These are phyloP conservation scores for Sherardia arvensis DNA, from an alignment of 257 asterid species.

Conservation along the genomic window DNA sequence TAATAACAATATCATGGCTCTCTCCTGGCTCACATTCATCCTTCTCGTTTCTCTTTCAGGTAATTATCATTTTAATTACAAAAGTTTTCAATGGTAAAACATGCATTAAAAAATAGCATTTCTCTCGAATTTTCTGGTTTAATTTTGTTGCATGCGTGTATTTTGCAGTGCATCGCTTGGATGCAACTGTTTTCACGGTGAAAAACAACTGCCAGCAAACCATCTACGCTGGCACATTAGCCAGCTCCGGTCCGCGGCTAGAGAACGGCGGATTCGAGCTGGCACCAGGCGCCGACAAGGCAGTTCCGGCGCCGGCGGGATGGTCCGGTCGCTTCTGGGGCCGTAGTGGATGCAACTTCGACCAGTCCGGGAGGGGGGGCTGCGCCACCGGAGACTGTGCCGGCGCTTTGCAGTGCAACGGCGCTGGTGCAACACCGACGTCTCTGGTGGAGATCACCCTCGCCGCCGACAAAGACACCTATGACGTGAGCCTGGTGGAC, in stretches of 20 bases:
- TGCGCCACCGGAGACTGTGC: constrained; percentile 64
- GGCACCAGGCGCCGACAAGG: constrained; percentile 9
- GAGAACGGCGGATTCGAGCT: constrained; percentile 40
- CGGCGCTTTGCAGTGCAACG: constrained; percentile 33
- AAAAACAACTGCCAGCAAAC: constrained; percentile 34
- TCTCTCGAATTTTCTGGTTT: too few species aligned
- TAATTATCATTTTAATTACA: too few species aligned
- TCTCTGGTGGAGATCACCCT: constrained; percentile 63
- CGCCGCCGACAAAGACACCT: constrained; percentile 35
- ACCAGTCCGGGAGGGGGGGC: constrained; percentile 36
- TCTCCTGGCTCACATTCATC: too few species aligned
- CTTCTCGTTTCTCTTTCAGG: too few species aligned
- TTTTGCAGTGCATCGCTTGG: constrained; percentile 2
- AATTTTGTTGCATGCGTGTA: too few species aligned
- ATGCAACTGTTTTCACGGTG: constrained; percentile 35
- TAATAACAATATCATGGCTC: too few species aligned
- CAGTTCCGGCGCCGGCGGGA: constrained; percentile 40
- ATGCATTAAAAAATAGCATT: too few species aligned
- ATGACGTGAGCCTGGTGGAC: constrained; percentile 56
- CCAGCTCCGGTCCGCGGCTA: constrained; percentile 45
- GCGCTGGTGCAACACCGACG: constrained; percentile 55
- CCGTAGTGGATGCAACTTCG: constrained; percentile 49
- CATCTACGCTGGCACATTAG: constrained; percentile 53
- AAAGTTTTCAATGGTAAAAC: too few species aligned
- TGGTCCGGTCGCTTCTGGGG: constrained; percentile 89